Evolutionary conservation across 2,329 filamentous ascomycete genomes (phyloP), one percentile per base, ranked within the genome.

Genomic region (Exophiala viscosa): DNA sequence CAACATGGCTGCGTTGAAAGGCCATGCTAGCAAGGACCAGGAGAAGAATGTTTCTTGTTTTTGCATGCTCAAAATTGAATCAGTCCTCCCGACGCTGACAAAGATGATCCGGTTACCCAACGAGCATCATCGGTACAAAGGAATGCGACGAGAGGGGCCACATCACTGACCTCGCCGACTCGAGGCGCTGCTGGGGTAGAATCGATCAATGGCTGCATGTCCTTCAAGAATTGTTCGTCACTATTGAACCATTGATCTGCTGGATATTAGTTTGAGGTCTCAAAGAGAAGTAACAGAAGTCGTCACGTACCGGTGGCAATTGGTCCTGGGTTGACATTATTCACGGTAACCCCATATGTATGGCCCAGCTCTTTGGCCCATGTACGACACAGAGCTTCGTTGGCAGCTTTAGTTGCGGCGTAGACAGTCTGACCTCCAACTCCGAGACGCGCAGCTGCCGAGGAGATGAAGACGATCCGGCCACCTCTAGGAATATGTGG

Each of bases 181-280:
- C 41, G 8, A 5, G 41, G 17, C 3, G 41, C 41, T 3, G 41
- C 41, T 13, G 41, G 41, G 5, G 41, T 44, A 23, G 41, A 18
- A 28, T 44, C 41, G 20, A 44, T 44, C 17, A 44, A 23, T 8
- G 41, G 41, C 17, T 44, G 41, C 17, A 44, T 23, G 23, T 44
- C 41, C 14, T 18, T 28, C 3, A 44, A 28, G 8, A 44, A 28
- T 20, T 18, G 17, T 9, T 18, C 17, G 10, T 44, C 41, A 13
- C 41, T 44, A 13, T 18, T 20, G 17, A n/a, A 40, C 45, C 45
- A 48, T 36, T 36, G 34, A 36, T 36, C 34, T 36, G 34, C 13
- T 36, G 4, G 4, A 10, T 14, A 36, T 36, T 36, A 36, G 34
- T 10, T 14, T 34, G 8, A 8, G 9, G n/a, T 34, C 32, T n/a